Base-by-base conservation (phyloP, 2,329 filamentous ascomycete species). In the Akanthomyces muscarius region DNA sequence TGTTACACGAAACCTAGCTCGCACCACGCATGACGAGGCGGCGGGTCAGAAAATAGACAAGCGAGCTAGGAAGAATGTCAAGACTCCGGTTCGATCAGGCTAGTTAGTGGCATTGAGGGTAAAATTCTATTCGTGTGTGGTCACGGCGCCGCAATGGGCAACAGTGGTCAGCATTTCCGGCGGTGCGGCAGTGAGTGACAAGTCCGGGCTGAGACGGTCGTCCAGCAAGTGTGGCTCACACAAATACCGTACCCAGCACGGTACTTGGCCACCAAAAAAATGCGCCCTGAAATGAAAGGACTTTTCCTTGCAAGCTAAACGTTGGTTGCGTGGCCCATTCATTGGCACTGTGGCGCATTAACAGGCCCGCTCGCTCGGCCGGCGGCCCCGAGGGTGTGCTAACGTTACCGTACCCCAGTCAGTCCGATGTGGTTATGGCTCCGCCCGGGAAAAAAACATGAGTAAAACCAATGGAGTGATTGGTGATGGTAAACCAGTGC, bases 1-100 rank as follows among this genome's bases (percentile, higher is more conserved):
- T 36, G 33, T 11, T 36, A 45, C 38, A 42, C 0, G 30, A 18
- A 50, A 50, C 21, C 10, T 25, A 28, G 13, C 33, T 33, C 1
- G 21, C 28, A 47, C 16, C 44, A 28, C 36, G 56, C 33, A 59
- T 59, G 45, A 50, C 45, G 56, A 59, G 21, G 36, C 7, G 57
- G 45, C 23, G 56, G 57, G 36, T 30, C 38, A 38, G 41, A 47
- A 48, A 52, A 36, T 42, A 21, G 18, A 21, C 23, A 21, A 38
- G 28, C 7, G 14, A 30, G 23, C 25, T 33, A 36, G 6, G 5
- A 8, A 47, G 10, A 28, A n/a, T 4, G 5, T 36, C n/a, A 54
- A 47, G 50, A 54, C 59, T 54, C 59, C 59, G 50, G 47, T 23
- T 23, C 16, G 48, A 54, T 45, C 38, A 51, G 33, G 44, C 30